Conservation (phyloP, 805 yeast genomes). For the Wickerhamiella spandovensis region DNA sequence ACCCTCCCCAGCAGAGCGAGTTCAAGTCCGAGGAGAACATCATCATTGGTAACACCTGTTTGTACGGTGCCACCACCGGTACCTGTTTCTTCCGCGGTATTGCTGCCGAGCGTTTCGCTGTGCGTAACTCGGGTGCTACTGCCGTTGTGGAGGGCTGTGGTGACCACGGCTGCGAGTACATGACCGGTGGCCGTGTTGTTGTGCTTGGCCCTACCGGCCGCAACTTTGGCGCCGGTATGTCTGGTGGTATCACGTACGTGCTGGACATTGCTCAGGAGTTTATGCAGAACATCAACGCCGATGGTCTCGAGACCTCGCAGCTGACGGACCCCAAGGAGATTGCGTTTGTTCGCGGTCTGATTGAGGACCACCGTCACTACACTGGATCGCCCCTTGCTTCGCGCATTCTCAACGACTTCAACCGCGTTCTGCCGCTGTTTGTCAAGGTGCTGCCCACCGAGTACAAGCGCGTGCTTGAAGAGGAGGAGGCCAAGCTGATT, state of each 20-base stretch:
- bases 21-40: conserved; percentile 95
- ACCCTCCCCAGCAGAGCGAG: conserved; percentile 71
- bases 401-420: conserved; percentile 70
- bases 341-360: conserved; percentile 82
- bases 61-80: conserved; percentile 97
- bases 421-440: conserved; percentile 74
- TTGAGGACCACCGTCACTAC: conserved; percentile 91
- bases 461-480: conserved; percentile 77
- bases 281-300: conserved; percentile 60
- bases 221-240: conserved; percentile 94
- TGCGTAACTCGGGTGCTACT: conserved; percentile 95
- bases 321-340: conserved; percentile 82
- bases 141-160: conserved; percentile 96
- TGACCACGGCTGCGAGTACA: conserved; percentile 97
- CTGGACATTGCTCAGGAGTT: conserved; percentile 92
- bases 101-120: conserved; percentile 97
- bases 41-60: conserved; percentile 91
- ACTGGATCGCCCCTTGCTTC: conserved; percentile 87
- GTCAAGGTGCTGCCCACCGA: conserved; percentile 89
- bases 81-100: conserved; percentile 88
- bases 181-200: conserved; percentile 98
- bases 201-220: conserved; percentile 86
- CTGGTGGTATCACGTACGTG: conserved; percentile 98
- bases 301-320: conserved; percentile 65
- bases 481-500: conserved; percentile 50